phyloP scores from a whole-genome alignment of 2,329 filamentous ascomycete species.

The Fusarium sp. region DNA sequence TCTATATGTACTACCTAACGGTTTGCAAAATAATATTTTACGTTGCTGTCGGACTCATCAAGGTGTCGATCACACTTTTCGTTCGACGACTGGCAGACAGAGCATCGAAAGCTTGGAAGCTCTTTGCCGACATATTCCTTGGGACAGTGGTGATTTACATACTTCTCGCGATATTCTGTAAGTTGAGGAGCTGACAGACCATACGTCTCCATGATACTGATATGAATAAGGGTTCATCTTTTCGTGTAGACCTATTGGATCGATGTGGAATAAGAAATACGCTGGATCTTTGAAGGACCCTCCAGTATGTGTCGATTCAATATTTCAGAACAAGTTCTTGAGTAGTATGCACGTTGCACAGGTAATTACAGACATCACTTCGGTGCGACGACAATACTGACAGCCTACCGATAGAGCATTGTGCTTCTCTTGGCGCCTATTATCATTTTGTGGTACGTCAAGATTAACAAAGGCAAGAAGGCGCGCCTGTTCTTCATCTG shows the following conservation, averaged over 20 bases:
- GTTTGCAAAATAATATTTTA: slow-evolving; percentile 28
- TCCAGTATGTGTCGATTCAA: slow-evolving; percentile 12
- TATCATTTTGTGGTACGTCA: slow-evolving; percentile 27
- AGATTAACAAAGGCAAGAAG: slow-evolving; percentile 30
- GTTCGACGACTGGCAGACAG: slow-evolving; percentile 28
- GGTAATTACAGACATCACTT: not conserved
- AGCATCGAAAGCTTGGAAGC: slow-evolving; percentile 18
- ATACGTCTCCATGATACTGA: not conserved
- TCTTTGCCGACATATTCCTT: slow-evolving; percentile 29
- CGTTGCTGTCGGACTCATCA: slow-evolving; percentile 21
- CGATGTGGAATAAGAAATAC: slow-evolving; percentile 26
- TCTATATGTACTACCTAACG: slow-evolving; percentile 21
- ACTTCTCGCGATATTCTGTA: slow-evolving; percentile 27
- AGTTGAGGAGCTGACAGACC: not conserved
- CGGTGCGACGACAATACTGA: not conserved
- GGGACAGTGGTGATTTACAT: slow-evolving; percentile 25
- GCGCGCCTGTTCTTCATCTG: slow-evolving; percentile 31
- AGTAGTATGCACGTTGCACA: slow-evolving; percentile 39
- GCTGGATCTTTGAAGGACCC: slow-evolving; percentile 22
- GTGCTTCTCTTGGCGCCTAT: slow-evolving; percentile 23
- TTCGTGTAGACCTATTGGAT: slow-evolving; percentile 10
- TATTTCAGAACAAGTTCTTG: slow-evolving; percentile 23
- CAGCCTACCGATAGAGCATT: not conserved
- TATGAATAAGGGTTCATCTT: slow-evolving; percentile 7
- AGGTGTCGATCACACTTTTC: slow-evolving; percentile 26